A percentile compares a stretch with the other conserved stretches of the same genome.
phyloP scores from a whole-genome alignment of 1,284 basidiomycete genomes.

The Ustilago tritici region DNA sequence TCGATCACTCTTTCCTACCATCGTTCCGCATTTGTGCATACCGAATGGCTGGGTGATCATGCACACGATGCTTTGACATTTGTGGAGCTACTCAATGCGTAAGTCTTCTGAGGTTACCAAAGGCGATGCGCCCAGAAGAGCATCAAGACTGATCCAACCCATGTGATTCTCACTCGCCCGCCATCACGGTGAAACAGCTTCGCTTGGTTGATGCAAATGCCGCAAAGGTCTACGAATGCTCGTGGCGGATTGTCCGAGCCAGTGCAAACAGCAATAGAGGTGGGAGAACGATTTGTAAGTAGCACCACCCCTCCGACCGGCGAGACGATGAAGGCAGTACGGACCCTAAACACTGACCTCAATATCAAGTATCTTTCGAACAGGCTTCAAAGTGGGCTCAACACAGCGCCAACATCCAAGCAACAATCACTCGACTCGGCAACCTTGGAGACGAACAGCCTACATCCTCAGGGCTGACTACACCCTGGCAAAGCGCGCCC shows the following conservation, averaged over 20 bases:
- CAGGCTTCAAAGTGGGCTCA: slow-evolving; percentile 25
- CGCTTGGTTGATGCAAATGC: slow-evolving; percentile 22
- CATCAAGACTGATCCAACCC: not conserved
- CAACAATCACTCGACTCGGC: slow-evolving; percentile 9
- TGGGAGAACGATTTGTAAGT: slow-evolving; percentile 30
- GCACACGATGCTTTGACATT: slow-evolving; percentile 24
- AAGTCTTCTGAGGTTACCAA: slow-evolving; percentile 4
- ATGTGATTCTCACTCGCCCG: not conserved
- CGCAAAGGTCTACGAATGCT: not conserved
- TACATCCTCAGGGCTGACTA: slow-evolving; percentile 12
- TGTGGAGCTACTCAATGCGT: slow-evolving; percentile 32
- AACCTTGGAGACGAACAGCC: not conserved
- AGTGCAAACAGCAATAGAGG: slow-evolving; percentile 13
- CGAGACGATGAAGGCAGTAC: too few relatives aligned
- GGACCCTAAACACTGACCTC: not conserved
- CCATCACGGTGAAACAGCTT: slow-evolving; percentile 12
- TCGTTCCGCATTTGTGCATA: slow-evolving; percentile 19
- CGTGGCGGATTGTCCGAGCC: slow-evolving; percentile 5
- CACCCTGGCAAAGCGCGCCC: slow-evolving; percentile 16
- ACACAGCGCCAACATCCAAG: slow-evolving; percentile 8
- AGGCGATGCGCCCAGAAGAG: not conserved
- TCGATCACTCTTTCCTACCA: slow-evolving; percentile 21
- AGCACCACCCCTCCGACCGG: too few relatives aligned
- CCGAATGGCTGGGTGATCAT: slow-evolving; percentile 37
- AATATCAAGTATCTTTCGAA: not conserved